Conservation (phyloP, 2,329 filamentous ascomycete species). For the Hirsutella thompsonii region DNA sequence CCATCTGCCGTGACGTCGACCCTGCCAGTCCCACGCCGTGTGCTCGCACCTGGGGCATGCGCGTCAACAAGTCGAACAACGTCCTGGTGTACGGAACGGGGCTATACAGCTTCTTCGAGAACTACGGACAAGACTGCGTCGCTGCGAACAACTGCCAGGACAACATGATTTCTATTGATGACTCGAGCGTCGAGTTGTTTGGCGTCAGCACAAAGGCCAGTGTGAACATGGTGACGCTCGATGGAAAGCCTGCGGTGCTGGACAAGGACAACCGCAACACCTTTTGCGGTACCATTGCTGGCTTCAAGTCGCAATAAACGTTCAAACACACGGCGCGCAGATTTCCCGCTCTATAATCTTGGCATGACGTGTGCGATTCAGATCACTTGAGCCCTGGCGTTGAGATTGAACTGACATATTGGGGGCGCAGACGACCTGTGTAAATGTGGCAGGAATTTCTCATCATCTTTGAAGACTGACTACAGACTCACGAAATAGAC, state of each 20-base stretch:
- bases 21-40: no score
- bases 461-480: no score
- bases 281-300: conserved; percentile 49
- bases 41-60: conserved; percentile 66
- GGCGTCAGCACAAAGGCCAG: conserved; percentile 64
- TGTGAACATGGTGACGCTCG: conserved; percentile 57
- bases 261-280: conserved; percentile 52
- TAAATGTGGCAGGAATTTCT: no score
- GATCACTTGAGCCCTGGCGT: no score
- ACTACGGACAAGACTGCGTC: conserved; percentile 63
- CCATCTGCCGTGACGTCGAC: no score
- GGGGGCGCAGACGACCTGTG: no score
- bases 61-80: conserved; percentile 53
- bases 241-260: conserved; percentile 38
- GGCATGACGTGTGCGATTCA: no score
- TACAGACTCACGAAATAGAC: no score
- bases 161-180: conserved; percentile 64
- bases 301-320: conserved; percentile 21
- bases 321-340: no score
- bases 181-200: conserved; percentile 51
- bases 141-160: conserved; percentile 57
- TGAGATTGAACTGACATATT: no score
- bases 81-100: conserved; percentile 61
- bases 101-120: conserved; percentile 74
- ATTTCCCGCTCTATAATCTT: no score